Conservation (phyloP, 106 monocot species). For the Ottelia alismoides region DNA sequence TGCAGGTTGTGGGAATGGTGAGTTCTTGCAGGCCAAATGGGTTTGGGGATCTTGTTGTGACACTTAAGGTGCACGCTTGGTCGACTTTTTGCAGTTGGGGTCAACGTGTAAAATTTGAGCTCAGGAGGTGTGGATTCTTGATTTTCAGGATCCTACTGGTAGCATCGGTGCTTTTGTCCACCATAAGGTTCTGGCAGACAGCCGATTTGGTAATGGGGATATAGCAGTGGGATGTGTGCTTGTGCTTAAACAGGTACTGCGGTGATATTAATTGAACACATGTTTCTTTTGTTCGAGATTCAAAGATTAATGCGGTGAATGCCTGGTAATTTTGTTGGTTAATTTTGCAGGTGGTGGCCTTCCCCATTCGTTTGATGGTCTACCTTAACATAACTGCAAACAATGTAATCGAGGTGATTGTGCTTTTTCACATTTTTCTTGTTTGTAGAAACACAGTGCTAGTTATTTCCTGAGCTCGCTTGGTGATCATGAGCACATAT, state of each 20-base stretch:
- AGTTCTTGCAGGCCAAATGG: no score
- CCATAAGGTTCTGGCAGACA: conserved; percentile 31
- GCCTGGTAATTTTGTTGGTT: neutral
- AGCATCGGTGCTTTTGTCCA: conserved; percentile 64
- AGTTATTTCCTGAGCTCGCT: no score
- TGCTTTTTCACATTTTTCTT: no score
- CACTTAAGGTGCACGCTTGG: no score
- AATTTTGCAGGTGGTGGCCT: conserved; percentile 56
- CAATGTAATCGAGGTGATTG: conserved; percentile 75
- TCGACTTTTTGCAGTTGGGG: no score
- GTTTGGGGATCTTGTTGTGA: no score
- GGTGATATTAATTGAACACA: neutral
- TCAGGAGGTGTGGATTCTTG: no score
- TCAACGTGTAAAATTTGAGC: no score
- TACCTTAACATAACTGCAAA: conserved; percentile 65
- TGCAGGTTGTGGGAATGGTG: no score
- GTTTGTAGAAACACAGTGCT: no score
- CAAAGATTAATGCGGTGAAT: neutral
- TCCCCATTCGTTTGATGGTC: conserved; percentile 27
- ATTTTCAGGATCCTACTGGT: conserved; percentile 71
- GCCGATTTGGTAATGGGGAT: conserved; percentile 22
- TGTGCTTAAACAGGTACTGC: conserved; percentile 49
- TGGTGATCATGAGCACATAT: no score
- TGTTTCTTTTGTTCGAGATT: neutral
- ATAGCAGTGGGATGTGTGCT: conserved; percentile 62